These are phyloP conservation scores for Fusarium heterosporum DNA, from an alignment of 2,329 filamentous ascomycete genomes.

Conservation along the genomic window DNA sequence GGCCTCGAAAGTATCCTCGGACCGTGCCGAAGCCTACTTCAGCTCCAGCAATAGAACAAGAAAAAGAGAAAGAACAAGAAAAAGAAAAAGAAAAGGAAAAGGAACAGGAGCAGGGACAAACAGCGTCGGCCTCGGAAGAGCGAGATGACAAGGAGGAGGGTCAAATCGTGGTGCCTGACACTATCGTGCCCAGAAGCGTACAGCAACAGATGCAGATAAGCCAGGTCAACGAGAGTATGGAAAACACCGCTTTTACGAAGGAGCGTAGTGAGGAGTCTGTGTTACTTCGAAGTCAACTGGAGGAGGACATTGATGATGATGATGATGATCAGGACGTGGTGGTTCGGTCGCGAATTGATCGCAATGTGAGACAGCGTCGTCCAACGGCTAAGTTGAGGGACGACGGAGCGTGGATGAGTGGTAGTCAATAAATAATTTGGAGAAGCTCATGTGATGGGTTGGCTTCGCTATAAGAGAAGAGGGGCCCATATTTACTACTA, in stretches of 20 bases:
- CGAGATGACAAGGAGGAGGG: slow-evolving; percentile 22
- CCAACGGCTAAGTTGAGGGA: slow-evolving; percentile 54
- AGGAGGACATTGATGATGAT: slow-evolving; percentile 49
- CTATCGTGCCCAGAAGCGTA: slow-evolving; percentile 21
- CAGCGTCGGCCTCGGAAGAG: background rate
- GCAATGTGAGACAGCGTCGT: slow-evolving; percentile 49
- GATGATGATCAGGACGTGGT: slow-evolving; percentile 51
- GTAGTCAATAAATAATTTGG: slow-evolving; percentile 27
- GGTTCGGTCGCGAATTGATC: slow-evolving; percentile 41
- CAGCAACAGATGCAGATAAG: slow-evolving; percentile 3
- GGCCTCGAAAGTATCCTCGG: slow-evolving; percentile 55
- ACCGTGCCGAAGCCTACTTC: slow-evolving; percentile 35
- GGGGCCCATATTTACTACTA: slow-evolving; percentile 1
- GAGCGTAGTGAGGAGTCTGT: slow-evolving; percentile 38
- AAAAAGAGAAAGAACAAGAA: background rate
- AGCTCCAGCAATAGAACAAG: slow-evolving; percentile 7
- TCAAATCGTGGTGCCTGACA: slow-evolving; percentile 27
- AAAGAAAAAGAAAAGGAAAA: slow-evolving; percentile 23
- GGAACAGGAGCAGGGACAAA: slow-evolving; percentile 12
- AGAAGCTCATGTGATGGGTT: background rate
- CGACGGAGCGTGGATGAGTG: slow-evolving; percentile 42
- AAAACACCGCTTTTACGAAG: slow-evolving; percentile 50
- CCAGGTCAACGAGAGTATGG: slow-evolving; percentile 33
- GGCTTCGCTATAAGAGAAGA: slow-evolving; percentile 20
- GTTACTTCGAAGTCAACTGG: slow-evolving; percentile 27